phyloP scores from a whole-genome alignment of 2,329 filamentous ascomycete species.

The Pseudocercospora crystallina region DNA sequence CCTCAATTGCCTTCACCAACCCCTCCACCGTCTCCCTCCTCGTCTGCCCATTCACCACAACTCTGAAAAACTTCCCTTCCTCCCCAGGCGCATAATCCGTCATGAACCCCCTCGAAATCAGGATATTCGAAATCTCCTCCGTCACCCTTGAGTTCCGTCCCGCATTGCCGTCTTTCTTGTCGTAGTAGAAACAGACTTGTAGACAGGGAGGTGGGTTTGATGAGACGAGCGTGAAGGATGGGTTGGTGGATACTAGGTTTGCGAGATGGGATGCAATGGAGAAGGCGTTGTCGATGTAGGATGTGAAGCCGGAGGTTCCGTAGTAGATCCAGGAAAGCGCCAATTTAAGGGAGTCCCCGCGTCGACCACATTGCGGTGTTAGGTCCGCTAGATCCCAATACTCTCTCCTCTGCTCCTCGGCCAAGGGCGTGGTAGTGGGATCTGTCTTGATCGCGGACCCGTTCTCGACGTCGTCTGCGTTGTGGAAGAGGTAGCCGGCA shows the following conservation, averaged over 20 bases:
- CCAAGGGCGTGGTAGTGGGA: slow-evolving; percentile 10
- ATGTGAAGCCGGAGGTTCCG: slow-evolving; percentile 70
- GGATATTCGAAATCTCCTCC: slow-evolving; percentile 51
- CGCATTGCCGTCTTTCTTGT: slow-evolving; percentile 47
- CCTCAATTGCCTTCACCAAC: slow-evolving; percentile 60
- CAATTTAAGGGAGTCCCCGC: slow-evolving; percentile 82
- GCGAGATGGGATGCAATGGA: slow-evolving; percentile 69
- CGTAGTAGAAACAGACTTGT: slow-evolving; percentile 93
- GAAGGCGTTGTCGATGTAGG: slow-evolving; percentile 67
- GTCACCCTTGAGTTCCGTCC: slow-evolving; percentile 49
- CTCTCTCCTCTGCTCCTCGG: slow-evolving; percentile 21
- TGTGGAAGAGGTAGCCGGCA: slow-evolving; percentile 67
- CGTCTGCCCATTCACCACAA: slow-evolving; percentile 66
- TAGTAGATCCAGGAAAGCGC: slow-evolving; percentile 90
- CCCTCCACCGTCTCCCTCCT: slow-evolving; percentile 60
- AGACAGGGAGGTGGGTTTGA: slow-evolving; percentile 79
- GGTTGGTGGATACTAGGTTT: slow-evolving; percentile 52
- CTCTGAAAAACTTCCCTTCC: slow-evolving; percentile 66
- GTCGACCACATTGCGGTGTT: slow-evolving; percentile 87
- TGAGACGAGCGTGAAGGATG: slow-evolving; percentile 70
- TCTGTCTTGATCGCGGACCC: slow-evolving; percentile 36
- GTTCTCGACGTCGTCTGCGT: slow-evolving; percentile 26
- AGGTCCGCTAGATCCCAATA: slow-evolving; percentile 88
- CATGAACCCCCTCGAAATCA: slow-evolving; percentile 66
- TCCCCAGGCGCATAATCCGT: slow-evolving; percentile 65